A percentile compares a stretch with the other conserved stretches of the same genome.
phyloP scores from a whole-genome alignment of 1,284 basidiomycete species.

The Boletus mariae region DNA sequence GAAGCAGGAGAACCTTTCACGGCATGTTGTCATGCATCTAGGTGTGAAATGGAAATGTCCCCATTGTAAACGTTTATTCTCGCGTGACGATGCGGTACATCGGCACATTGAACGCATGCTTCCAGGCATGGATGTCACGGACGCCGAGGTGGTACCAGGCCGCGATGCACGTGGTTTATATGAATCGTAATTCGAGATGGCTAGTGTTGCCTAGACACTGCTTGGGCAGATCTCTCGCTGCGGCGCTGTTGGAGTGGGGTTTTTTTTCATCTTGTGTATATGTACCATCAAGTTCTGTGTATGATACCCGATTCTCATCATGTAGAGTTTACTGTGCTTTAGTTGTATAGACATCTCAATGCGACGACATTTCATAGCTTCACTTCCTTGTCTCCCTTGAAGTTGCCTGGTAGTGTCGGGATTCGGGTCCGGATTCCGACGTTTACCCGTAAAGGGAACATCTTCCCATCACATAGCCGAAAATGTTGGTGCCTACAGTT shows the following conservation, averaged over 20 bases:
- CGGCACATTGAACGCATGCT: slow-evolving; percentile 31
- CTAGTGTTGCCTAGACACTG: slow-evolving; percentile 8
- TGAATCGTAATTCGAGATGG: slow-evolving; percentile 10
- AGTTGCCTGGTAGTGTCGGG: too few relatives aligned
- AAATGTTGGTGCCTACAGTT: background rate
- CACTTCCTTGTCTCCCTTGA: too few relatives aligned
- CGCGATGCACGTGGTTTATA: slow-evolving; percentile 18
- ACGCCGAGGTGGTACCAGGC: slow-evolving; percentile 27
- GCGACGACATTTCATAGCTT: background rate
- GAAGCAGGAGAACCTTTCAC: slow-evolving; percentile 35
- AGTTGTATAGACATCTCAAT: background rate
- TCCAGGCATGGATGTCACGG: slow-evolving; percentile 20
- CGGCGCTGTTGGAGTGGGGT: background rate
- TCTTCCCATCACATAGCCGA: slow-evolving; percentile 14
- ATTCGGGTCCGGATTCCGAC: too few relatives aligned
- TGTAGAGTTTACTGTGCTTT: background rate
- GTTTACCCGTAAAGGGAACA: slow-evolving; percentile 12
- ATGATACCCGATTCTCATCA: slow-evolving; percentile 12
- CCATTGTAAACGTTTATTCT: slow-evolving; percentile 27
- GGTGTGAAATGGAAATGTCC: slow-evolving; percentile 31
- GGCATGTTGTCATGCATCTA: slow-evolving; percentile 29
- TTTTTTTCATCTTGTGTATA: background rate
- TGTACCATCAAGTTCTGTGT: background rate
- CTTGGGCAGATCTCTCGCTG: background rate
- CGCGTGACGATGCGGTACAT: slow-evolving; percentile 32